These are phyloP conservation scores for Saccharomyces hybrid DNA, from an alignment of 1,139 yeast species.

Conservation along the genomic window DNA sequence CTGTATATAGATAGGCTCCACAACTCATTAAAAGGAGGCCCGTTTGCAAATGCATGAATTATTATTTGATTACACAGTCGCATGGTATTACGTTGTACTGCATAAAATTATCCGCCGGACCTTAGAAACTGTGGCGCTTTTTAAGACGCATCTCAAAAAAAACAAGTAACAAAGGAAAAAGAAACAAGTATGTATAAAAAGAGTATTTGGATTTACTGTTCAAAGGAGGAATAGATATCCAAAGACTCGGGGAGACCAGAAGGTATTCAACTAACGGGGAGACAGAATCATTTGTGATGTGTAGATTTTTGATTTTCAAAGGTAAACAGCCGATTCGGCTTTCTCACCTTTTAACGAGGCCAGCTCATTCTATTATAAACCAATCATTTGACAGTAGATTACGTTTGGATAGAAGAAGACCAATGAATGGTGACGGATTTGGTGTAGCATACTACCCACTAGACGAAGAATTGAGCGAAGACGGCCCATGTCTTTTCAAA, in stretches of 20 bases:
- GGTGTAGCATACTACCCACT: slow-evolving; percentile 90
- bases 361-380: slow-evolving; percentile 94
- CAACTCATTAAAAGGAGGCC: not conserved
- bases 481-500: slow-evolving; percentile 75
- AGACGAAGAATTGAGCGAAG: slow-evolving; percentile 41
- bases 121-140: not conserved
- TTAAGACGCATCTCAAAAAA: not conserved
- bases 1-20: not conserved
- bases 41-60: not conserved
- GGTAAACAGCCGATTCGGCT: slow-evolving; percentile 76
- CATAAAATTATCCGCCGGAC: not conserved
- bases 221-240: not conserved
- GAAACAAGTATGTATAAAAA: not conserved
- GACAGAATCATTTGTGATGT: slow-evolving; percentile 16
- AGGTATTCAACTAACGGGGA: not conserved
- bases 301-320: slow-evolving; percentile 33
- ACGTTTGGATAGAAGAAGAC: slow-evolving; percentile 77
- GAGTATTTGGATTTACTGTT: too few relatives aligned
- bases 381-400: slow-evolving; percentile 90
- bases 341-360: slow-evolving; percentile 81
- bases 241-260: not conserved
- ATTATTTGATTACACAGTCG: not conserved
- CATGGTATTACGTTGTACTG: not conserved
- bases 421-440: slow-evolving; percentile 96
- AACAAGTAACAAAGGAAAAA: not conserved